Evolutionary conservation across 1,284 basidiomycete species (phyloP).

Genomic region (Moniliella sp.): DNA sequence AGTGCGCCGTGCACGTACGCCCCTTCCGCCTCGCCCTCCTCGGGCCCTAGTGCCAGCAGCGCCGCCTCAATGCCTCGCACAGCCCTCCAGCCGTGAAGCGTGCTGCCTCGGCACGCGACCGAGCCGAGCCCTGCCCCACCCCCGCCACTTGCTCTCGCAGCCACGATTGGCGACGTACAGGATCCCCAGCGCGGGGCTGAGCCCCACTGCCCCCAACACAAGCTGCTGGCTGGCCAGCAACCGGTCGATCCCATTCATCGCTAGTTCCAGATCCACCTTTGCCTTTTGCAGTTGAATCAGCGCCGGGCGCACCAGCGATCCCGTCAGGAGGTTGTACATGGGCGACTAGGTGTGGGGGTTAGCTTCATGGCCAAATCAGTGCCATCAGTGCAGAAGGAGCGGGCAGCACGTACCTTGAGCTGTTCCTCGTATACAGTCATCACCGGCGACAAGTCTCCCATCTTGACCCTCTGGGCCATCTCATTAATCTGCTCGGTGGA

Average conservation of each 20-base stretch:
- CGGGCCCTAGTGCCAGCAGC: background rate
- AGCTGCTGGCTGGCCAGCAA: slow-evolving; percentile 81
- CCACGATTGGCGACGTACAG: slow-evolving; percentile 43
- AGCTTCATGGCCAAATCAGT: background rate
- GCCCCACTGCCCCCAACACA: slow-evolving; percentile 88
- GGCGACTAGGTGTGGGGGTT: slow-evolving; percentile 40
- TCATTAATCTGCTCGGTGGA: slow-evolving; percentile 41
- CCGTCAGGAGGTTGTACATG: slow-evolving; percentile 55
- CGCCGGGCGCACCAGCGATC: slow-evolving; percentile 60
- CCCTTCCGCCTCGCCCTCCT: slow-evolving; percentile 31
- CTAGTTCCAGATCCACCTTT: slow-evolving; percentile 79
- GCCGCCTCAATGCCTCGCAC: slow-evolving; percentile 29
- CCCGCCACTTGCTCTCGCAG: slow-evolving; percentile 37
- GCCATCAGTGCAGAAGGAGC: background rate
- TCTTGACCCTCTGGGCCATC: slow-evolving; percentile 47
- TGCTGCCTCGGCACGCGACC: slow-evolving; percentile 12
- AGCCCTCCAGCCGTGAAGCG: slow-evolving; percentile 35
- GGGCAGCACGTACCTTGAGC: slow-evolving; percentile 42
- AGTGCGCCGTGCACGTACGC: slow-evolving; percentile 48
- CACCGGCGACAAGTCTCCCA: slow-evolving; percentile 70
- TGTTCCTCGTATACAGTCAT: slow-evolving; percentile 76
- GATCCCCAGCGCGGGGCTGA: slow-evolving; percentile 67
- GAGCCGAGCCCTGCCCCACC: background rate
- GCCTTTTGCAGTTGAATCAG: slow-evolving; percentile 91
- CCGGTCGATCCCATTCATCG: slow-evolving; percentile 66